phyloP scores from a whole-genome alignment of 2,329 filamentous ascomycete genomes.

The Torrubiellomyces zombiae region DNA sequence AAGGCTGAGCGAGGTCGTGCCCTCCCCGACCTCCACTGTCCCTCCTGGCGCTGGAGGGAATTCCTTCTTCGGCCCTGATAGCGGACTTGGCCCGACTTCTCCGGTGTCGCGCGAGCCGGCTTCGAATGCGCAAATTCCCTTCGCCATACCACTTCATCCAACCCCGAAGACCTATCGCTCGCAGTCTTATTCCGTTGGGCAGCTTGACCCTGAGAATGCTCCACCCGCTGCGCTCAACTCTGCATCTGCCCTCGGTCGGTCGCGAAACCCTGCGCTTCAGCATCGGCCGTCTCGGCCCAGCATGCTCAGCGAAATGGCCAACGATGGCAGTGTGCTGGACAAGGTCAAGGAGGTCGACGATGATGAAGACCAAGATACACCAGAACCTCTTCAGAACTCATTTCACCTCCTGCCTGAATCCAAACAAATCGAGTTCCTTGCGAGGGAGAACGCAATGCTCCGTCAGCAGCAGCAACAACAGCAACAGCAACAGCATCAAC shows the following conservation, averaged over 20 bases:
- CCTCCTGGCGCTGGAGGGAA: conserved; percentile 25
- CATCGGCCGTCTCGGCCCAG: conserved; percentile 68
- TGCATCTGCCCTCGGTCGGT: conserved; percentile 33
- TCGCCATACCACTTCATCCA: conserved; percentile 74
- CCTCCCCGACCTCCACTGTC: conserved; percentile 52
- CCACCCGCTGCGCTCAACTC: conserved; percentile 24
- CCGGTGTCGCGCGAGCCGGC: conserved; percentile 34
- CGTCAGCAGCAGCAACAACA: conserved; percentile 29
- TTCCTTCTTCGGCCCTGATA: conserved; percentile 33
- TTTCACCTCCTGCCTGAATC: conserved; percentile 39
- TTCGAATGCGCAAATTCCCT: conserved; percentile 55
- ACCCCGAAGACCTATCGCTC: conserved; percentile 88
- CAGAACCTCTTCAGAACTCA: conserved; percentile 29
- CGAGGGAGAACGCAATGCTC: conserved; percentile 45
- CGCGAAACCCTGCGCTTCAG: conserved; percentile 51
- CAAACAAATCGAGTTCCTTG: conserved; percentile 46
- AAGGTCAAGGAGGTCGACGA: conserved; percentile 58
- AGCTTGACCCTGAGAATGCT: conserved; percentile 54
- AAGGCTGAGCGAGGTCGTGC: conserved; percentile 57
- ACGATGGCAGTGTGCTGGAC: conserved; percentile 41
- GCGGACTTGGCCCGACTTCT: conserved; percentile 29
- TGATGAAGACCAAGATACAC: conserved; percentile 43
- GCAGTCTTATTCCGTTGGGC: conserved; percentile 90
- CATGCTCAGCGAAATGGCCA: conserved; percentile 58
- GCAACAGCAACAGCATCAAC: no score